Percentiles rank a stretch among this genome's conserved stretches.
These are phyloP conservation scores for Paracorniculantispora psalliotae DNA, from an alignment of 2,329 filamentous ascomycete species.

Conservation along the genomic window DNA sequence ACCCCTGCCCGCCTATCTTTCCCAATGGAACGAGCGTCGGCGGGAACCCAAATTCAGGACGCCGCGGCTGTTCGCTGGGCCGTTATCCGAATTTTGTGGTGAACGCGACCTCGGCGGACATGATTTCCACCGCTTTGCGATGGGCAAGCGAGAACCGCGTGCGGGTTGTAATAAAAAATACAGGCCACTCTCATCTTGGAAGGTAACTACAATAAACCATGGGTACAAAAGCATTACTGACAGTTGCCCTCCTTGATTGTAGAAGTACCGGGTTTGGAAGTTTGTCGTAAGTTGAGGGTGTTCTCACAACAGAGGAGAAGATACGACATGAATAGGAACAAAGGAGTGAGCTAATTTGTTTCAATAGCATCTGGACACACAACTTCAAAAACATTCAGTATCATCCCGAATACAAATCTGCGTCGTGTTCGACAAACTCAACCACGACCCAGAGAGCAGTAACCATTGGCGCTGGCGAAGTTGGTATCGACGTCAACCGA, in stretches of 20 bases:
- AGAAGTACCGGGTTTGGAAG: conserved; percentile 6
- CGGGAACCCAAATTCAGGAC: conserved; percentile 32
- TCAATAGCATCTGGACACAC: conserved; percentile 6
- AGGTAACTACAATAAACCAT: not conserved
- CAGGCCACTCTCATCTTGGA: conserved; percentile 16
- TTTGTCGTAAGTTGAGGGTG: conserved; percentile 8
- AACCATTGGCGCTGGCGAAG: conserved; percentile 8
- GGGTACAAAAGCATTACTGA: not conserved
- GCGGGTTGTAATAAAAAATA: conserved; percentile 22
- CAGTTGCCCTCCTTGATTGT: not conserved
- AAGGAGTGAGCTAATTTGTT: not conserved
- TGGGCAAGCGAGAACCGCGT: conserved; percentile 27
- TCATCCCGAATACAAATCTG: conserved; percentile 4
- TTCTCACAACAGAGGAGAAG: not conserved
- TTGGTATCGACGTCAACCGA: conserved; percentile 1
- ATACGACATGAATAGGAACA: not conserved
- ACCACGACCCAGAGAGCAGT: conserved; percentile 3
- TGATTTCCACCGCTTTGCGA: conserved; percentile 22
- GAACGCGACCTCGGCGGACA: conserved; percentile 21
- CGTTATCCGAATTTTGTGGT: conserved; percentile 30
- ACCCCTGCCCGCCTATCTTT: conserved; percentile 27
- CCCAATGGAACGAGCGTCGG: conserved; percentile 25
- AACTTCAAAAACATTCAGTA: conserved; percentile 8
- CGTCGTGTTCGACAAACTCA: not conserved
- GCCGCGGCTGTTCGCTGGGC: conserved; percentile 33